Base-by-base conservation (phyloP, 2,329 filamentous ascomycete genomes). In the Neodidymelliopsis sp. region DNA sequence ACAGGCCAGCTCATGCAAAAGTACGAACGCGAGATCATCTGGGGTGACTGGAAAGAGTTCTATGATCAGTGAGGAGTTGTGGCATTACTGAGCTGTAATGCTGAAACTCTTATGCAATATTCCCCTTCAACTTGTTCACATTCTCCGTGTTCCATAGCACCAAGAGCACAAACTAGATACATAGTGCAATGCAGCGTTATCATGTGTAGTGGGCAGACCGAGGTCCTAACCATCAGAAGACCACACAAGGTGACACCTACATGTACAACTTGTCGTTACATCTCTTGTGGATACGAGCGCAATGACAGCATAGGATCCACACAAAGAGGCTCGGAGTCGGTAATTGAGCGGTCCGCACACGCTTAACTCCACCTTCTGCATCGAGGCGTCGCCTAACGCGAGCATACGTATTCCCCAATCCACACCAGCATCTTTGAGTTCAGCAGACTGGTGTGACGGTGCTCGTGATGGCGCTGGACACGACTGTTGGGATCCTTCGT, bases 1-100 rank as follows among this genome's bases (percentile, higher is more conserved):
- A 72, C 71, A 0, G 73, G 73, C 0, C 49, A 62, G 34, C 59
- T 75, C 19, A 75, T 75, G 72, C 57, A 60, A 28, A 71, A 75
- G 57, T 75, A 75, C 39, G 56, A 70, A 29, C 19, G 45, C 6
- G 49, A 67, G 4, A 67, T 72, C 18, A 62, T 63, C 1, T 72
- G 67, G 67, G 69, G 69, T 1, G 61, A 72, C 42, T 69, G 62
- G 65, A 62, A 62, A 30, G 53, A 65, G 1, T 63, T 71, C 20
- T 69, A 66, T 6, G 43, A 43, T 11, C 30, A 31, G 20, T 45
- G 24, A 39, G 10, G 6, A 15, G 20, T 11, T 4, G 10, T 13
- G 9, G 1, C 6, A 3, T 13, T 6, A n/a, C n/a, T n/a, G n/a
- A n/a, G n/a, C n/a, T n/a, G n/a, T n/a, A n/a, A n/a, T n/a, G n/a